Percentiles rank a stretch among this genome's conserved stretches.
Conservation (phyloP, 2,329 filamentous ascomycete species). For the Huntiella bhutanensis region DNA sequence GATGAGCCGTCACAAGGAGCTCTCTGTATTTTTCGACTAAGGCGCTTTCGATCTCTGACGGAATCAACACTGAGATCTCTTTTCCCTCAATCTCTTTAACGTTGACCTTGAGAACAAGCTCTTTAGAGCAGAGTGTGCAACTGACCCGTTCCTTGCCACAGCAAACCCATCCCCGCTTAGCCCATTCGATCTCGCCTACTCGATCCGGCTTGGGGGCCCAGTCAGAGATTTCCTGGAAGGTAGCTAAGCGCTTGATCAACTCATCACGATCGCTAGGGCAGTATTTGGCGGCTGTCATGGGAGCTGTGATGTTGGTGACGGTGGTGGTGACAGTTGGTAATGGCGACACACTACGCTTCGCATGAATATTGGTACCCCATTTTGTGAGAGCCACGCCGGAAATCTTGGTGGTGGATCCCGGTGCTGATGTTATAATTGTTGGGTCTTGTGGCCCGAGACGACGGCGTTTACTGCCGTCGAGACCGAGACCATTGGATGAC, state of each 20-base stretch:
- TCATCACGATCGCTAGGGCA: constrained; percentile 70
- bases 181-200: constrained; percentile 85
- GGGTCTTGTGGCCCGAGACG: constrained; percentile 28
- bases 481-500: constrained; percentile 10
- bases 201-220: constrained; percentile 85
- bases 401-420: constrained; percentile 15
- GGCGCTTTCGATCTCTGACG: constrained; percentile 47
- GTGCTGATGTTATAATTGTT: constrained; percentile 15
- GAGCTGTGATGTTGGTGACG: constrained; percentile 14
- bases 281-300: constrained; percentile 42
- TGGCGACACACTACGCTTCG: neutral
- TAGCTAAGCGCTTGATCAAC: constrained; percentile 63
- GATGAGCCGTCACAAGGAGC: constrained; percentile 56
- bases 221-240: constrained; percentile 75
- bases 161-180: constrained; percentile 80
- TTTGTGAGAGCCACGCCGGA: constrained; percentile 25
- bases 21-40: constrained; percentile 59
- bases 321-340: constrained; percentile 4
- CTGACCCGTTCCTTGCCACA: constrained; percentile 65
- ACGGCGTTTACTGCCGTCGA: constrained; percentile 25
- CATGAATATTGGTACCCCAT: constrained; percentile 18
- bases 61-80: constrained; percentile 31
- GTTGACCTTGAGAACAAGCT: constrained; percentile 64
- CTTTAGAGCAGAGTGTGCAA: constrained; percentile 69
- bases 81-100: constrained; percentile 37